Base-by-base conservation (phyloP, 2,329 filamentous ascomycete species). In the Paecilomyces niveus region DNA sequence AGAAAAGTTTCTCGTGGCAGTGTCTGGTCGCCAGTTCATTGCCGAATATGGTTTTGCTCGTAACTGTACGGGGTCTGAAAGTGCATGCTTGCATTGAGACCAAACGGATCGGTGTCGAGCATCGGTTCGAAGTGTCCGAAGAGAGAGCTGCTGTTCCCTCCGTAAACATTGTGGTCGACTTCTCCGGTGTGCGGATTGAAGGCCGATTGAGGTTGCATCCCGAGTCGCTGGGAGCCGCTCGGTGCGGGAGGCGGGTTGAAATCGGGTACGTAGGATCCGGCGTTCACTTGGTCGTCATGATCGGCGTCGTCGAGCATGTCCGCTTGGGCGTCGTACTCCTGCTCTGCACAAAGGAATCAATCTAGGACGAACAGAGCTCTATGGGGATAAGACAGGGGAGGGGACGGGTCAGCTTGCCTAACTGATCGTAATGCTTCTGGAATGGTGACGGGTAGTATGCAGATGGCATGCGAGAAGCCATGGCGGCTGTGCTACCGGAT, bases 361-460 rank as follows among this genome's bases (percentile, higher is more conserved):
- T 79, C 81, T 86, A 85, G 82, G 81, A 86, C 81, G 81, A 80
- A 83, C 82, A 85, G 73, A 84, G 80, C 78, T 83, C 81, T 79
- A 81, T 81, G 70, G 68, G 69, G 67, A 63, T 70, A 54, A 55
- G 76, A 67, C 72, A 72, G 68, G 62, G 65, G 68, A 69, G 67
- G 72, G 77, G 77, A 75, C 68, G 80, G 81, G 83, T 75, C 70
- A 83, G 81, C 92, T 89, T 91, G 89, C 93, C 93, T 75, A 97
- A 85, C 81, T 96, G 91, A 76, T 95, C 90, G 76, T 95, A 92
- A 74, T 97, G 93, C 74, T 89, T 94, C 71, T 95, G 91, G 77
- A 96, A 97, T 18, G 90, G 89, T 59, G 90, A 89, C 54, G 89
- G 86, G 72, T 96, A 97, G 76, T 89, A 96, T 56, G 76, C 74